phyloP scores from a whole-genome alignment of 352 stramenopile genomes.

The Pythium dissimile region DNA sequence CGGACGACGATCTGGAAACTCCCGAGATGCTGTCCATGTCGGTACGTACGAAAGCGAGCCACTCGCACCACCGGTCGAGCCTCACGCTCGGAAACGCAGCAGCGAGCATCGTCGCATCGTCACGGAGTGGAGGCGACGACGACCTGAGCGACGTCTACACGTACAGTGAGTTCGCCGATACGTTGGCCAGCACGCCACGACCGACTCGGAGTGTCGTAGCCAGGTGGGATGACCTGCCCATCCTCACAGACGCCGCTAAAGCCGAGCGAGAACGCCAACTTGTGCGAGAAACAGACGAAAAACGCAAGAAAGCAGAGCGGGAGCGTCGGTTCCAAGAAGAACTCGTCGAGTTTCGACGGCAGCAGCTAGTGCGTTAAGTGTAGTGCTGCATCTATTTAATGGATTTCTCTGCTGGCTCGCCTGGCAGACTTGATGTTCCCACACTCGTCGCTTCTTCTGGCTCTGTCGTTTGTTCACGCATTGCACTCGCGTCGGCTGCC shows the following conservation, averaged over 20 bases:
- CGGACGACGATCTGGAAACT: not conserved
- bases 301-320: constrained; percentile 35
- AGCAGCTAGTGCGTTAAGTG: not conserved
- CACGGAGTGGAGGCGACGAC: not conserved
- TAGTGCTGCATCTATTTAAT: constrained; percentile 12
- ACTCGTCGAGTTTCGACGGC: constrained; percentile 36
- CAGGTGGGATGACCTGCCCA: constrained; percentile 52
- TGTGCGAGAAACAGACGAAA: constrained; percentile 14
- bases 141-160: constrained; percentile 16
- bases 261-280: constrained; percentile 29
- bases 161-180: constrained; percentile 25
- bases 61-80: too few species aligned
- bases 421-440: too few species aligned
- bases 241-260: constrained; percentile 38
- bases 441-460: not conserved
- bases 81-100: not conserved
- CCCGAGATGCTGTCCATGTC: constrained; percentile 1
- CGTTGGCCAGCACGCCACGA: not conserved
- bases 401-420: not conserved
- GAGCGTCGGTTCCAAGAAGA: constrained; percentile 56
- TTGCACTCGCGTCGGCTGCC: too few species aligned
- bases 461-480: not conserved
- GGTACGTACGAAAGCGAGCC: too few species aligned
- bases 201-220: not conserved
- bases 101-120: not conserved